Percentiles rank a stretch among this genome's conserved stretches.
Evolutionary conservation across 2,329 filamentous ascomycete species (phyloP).

Genomic region (Pleomassaria siparia): DNA sequence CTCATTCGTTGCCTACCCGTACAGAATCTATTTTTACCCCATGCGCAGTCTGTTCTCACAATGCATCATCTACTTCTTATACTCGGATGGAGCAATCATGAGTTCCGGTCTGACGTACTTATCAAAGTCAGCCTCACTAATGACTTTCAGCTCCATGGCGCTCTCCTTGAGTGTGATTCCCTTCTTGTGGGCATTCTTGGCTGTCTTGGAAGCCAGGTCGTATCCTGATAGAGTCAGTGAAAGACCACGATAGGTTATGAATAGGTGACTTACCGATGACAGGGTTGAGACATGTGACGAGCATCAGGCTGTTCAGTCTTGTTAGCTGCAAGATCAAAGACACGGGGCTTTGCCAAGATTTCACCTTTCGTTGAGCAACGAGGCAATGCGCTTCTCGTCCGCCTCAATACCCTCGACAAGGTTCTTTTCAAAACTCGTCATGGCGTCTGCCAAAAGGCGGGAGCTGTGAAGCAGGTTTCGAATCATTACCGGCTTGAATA

Average conservation of each 20-base stretch:
- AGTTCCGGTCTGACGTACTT: conserved; percentile 86
- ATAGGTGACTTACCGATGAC: conserved; percentile 78
- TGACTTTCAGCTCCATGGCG: conserved; percentile 87
- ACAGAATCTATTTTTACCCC: conserved; percentile 9
- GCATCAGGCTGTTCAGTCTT: conserved; percentile 72
- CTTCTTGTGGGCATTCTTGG: conserved; percentile 93
- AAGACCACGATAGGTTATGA: conserved; percentile 11
- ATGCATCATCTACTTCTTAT: conserved; percentile 52
- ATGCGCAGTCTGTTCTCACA: neutral
- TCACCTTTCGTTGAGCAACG: conserved; percentile 92
- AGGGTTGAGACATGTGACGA: conserved; percentile 96
- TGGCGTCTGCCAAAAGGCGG: conserved; percentile 84
- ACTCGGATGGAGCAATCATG: conserved; percentile 84
- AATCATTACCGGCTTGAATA: conserved; percentile 97
- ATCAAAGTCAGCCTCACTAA: conserved; percentile 89
- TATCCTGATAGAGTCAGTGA: conserved; percentile 27
- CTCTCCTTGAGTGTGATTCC: conserved; percentile 89
- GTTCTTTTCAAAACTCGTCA: conserved; percentile 94
- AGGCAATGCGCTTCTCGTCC: conserved; percentile 88
- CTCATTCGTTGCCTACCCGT: conserved; percentile 5
- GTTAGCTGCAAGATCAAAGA: conserved; percentile 10
- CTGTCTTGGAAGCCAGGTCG: conserved; percentile 37
- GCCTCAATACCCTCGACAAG: conserved; percentile 84
- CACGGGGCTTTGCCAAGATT: conserved; percentile 26
- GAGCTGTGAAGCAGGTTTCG: conserved; percentile 92